Conservation (phyloP, 345 rosid species). For the Psidium friedrichsthalianum region DNA sequence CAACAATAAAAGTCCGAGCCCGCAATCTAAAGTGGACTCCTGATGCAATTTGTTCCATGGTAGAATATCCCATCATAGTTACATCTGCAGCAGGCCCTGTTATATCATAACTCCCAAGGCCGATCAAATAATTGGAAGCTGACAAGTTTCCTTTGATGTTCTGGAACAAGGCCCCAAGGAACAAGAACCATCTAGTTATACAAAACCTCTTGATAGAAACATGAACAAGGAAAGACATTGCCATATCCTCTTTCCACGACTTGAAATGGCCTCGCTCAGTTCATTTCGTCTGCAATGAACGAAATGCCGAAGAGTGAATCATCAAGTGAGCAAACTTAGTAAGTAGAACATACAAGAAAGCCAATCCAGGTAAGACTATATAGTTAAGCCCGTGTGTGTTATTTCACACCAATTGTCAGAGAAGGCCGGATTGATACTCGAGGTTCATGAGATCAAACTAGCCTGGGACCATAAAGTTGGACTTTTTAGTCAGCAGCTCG, state of each 20-base stretch:
- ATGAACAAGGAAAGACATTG: background rate
- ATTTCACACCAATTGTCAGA: background rate
- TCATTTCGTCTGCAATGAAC: background rate
- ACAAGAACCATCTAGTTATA: slow-evolving; percentile 1
- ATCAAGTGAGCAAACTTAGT: background rate
- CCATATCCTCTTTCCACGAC: background rate
- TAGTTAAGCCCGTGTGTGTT: background rate
- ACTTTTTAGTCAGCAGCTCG: background rate
- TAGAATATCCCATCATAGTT: slow-evolving; percentile 77
- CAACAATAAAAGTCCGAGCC: slow-evolving; percentile 58
- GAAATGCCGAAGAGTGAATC: background rate
- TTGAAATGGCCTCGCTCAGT: background rate
- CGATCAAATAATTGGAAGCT: slow-evolving; percentile 37
- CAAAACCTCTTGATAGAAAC: background rate
- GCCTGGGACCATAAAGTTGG: background rate
- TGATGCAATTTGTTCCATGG: slow-evolving; percentile 42
- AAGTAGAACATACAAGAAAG: background rate
- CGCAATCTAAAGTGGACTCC: slow-evolving; percentile 64
- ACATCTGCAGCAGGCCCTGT: slow-evolving; percentile 85
- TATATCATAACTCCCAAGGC: slow-evolving; percentile 75
- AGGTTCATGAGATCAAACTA: background rate
- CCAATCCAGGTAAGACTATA: background rate
- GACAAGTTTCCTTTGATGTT: slow-evolving; percentile 10
- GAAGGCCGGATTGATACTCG: background rate
- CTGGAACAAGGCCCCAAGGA: slow-evolving; percentile 7